Evolutionary conservation across 2,329 filamentous ascomycete species (phyloP), one percentile per base, ranked within the genome.

Genomic region (Colletotrichum destructivum): DNA sequence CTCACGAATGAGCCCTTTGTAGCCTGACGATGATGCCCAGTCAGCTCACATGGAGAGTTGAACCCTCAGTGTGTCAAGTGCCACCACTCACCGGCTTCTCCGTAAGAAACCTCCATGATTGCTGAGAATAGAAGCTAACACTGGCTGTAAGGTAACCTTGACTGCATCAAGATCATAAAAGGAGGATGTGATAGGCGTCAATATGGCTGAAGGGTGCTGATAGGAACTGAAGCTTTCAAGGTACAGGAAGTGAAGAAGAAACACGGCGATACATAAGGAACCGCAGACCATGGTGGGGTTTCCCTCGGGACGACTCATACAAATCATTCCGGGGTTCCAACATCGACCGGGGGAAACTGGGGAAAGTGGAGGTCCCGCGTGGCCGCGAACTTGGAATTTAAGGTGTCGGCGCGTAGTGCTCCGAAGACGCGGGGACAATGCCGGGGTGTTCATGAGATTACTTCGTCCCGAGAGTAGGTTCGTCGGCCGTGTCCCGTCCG

Each of bases 361-460:
- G 44, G 64, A 66, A 66, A 26, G 64, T 51, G 55, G 46, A 52
- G 18, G 64, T 18, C 23, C 15, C 26, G 35, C 46, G 31, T 31
- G 59, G 35, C 46, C 31, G 44, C 55, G 46, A 9, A 44, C 55
- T 13, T 49, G 38, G 42, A 40, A 52, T 23, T 31, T 61, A 44
- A 26, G 49, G 21, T 7, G 18, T 66, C 64, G 54, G 55, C n/a
- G 8, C 18, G 49, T 44, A 26, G 35, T 66, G 46, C 54, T 66
- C 64, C 55, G 64, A 66, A 31, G 26, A 46, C 35, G 26, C 61
- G 64, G 64, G 38, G 63, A 42, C 38, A 31, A 44, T 52, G 64
- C 18, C 21, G 64, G 42, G 59, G 64, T 23, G 18, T 47, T 44
- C 35, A 23, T 35, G 15, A 46, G 44, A 44, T 52, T 44, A 52